A percentile compares a stretch with the other conserved stretches of the same genome.
Evolutionary conservation across 805 yeast genomes (phyloP).

Genomic region (Cyberlindnera euphorbiiphila): DNA sequence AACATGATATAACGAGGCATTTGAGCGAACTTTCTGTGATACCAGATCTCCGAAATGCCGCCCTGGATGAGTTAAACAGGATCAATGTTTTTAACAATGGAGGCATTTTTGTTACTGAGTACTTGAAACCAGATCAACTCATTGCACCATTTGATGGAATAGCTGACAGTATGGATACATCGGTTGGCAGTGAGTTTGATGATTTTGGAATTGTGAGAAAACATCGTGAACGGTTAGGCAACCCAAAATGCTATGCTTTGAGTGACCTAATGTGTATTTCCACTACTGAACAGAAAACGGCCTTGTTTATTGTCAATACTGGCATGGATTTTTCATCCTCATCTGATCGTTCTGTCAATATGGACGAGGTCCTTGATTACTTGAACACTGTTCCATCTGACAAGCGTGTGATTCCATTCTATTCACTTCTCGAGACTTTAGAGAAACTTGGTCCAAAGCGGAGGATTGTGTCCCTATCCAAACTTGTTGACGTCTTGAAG

Average conservation of each 20-base stretch:
- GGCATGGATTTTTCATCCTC: conserved; percentile 8
- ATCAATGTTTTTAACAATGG: conserved; percentile 9
- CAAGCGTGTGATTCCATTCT: conserved; percentile 15
- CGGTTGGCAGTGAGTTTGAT: conserved; percentile 17
- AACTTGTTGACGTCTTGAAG: conserved; percentile 1
- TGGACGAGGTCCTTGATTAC: conserved; percentile 17
- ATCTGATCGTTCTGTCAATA: conserved; percentile 3
- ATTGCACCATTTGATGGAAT: neutral
- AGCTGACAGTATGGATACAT: neutral
- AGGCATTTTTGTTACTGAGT: conserved; percentile 21
- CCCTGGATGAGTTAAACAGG: conserved; percentile 7
- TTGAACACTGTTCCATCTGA: conserved; percentile 10
- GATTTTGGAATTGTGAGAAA: conserved; percentile 25
- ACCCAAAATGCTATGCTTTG: neutral
- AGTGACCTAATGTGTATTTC: conserved; percentile 11
- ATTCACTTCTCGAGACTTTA: conserved; percentile 9
- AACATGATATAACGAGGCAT: conserved; percentile 15
- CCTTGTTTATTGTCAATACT: conserved; percentile 9
- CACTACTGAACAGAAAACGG: conserved; percentile 14
- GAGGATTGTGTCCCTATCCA: conserved; percentile 3
- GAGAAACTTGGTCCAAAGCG: conserved; percentile 4
- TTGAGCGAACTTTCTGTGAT: conserved; percentile 10
- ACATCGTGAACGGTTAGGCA: conserved; percentile 5
- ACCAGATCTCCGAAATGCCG: conserved; percentile 1
- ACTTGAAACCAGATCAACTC: conserved; percentile 7